A percentile compares a stretch with the other conserved stretches of the same genome.
Evolutionary conservation across 2,329 filamentous ascomycete genomes (phyloP).

Genomic region (Lachnellula willkommii): DNA sequence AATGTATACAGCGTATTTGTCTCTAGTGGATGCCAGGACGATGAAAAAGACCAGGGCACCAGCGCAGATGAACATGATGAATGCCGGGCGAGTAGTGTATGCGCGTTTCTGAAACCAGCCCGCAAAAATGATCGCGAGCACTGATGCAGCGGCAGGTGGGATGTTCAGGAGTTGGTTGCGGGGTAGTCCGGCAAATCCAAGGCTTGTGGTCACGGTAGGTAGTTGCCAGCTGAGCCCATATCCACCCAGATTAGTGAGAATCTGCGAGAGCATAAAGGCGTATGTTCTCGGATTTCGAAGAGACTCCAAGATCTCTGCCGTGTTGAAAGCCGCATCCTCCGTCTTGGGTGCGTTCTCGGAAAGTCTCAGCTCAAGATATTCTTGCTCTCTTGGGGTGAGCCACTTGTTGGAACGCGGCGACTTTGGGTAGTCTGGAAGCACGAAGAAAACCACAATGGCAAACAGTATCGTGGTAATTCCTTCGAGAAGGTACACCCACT

Average conservation of each 20-base stretch:
- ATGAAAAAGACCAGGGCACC: slow-evolving; percentile 41
- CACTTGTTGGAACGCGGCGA: slow-evolving; percentile 33
- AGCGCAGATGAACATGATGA: slow-evolving; percentile 37
- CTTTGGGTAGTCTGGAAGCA: slow-evolving; percentile 42
- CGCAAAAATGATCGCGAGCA: slow-evolving; percentile 36
- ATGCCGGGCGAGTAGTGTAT: slow-evolving; percentile 36
- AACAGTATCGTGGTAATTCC: slow-evolving; percentile 39
- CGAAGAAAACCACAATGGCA: slow-evolving; percentile 33
- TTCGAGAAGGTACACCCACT: slow-evolving; percentile 48
- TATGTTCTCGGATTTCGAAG: slow-evolving; percentile 34
- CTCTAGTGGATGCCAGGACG: slow-evolving; percentile 37
- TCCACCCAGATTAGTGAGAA: slow-evolving; percentile 37
- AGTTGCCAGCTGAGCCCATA: slow-evolving; percentile 40
- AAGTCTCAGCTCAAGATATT: slow-evolving; percentile 35
- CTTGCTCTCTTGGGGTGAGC: slow-evolving; percentile 36
- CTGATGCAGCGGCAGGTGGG: slow-evolving; percentile 39
- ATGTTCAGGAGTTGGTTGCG: slow-evolving; percentile 42
- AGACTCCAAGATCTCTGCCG: slow-evolving; percentile 33
- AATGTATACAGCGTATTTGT: slow-evolving; percentile 37
- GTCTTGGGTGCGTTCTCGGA: slow-evolving; percentile 37
- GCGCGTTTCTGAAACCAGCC: slow-evolving; percentile 38
- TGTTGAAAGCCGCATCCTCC: slow-evolving; percentile 33
- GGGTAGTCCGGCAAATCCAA: slow-evolving; percentile 39
- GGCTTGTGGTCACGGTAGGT: slow-evolving; percentile 38
- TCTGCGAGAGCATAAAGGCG: slow-evolving; percentile 35